phyloP scores from a whole-genome alignment of 805 yeast genomes.

The Lachancea kluyveri region DNA sequence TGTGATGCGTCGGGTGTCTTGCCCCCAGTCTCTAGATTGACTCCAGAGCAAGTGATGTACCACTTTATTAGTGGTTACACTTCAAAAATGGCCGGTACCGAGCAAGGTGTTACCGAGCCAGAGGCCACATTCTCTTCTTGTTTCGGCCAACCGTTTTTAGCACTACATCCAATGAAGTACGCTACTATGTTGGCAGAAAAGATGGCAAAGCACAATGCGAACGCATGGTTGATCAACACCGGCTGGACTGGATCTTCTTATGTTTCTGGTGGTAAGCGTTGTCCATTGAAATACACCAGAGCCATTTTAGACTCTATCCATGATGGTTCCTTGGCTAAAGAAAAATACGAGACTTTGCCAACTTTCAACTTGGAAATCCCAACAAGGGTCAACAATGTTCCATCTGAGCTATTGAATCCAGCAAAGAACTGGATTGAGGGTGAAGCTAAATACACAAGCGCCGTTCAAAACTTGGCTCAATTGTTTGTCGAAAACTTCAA shows the following conservation, averaged over 20 bases:
- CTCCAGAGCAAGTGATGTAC: conserved; percentile 97
- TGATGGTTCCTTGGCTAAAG: conserved; percentile 77
- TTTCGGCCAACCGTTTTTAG: conserved; percentile 98
- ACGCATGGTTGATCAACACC: conserved; percentile 95
- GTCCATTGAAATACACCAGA: conserved; percentile 96
- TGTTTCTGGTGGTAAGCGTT: conserved; percentile 90
- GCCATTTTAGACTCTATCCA: conserved; percentile 93
- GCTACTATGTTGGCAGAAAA: conserved; percentile 94
- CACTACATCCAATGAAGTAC: conserved; percentile 95
- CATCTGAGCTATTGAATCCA: conserved; percentile 81
- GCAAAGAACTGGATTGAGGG: conserved; percentile 71
- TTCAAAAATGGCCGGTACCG: conserved; percentile 99
- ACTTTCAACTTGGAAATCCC: conserved; percentile 86
- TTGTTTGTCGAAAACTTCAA: conserved; percentile 83
- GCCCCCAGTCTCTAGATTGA: conserved; percentile 92
- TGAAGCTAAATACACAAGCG: conserved; percentile 41
- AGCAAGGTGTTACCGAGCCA: conserved; percentile 97
- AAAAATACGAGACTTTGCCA: conserved; percentile 77
- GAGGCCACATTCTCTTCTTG: conserved; percentile 97
- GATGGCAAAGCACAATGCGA: conserved; percentile 80
- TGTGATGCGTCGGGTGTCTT: conserved; percentile 98
- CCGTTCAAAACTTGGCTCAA: conserved; percentile 61
- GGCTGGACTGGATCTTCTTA: conserved; percentile 98
- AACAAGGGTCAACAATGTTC: conserved; percentile 68
- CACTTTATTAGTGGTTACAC: conserved; percentile 98